Evolutionary conservation across 192 early-diverging fungal species (phyloP).

Genomic region (Gaertneriomyces semiglobifer): DNA sequence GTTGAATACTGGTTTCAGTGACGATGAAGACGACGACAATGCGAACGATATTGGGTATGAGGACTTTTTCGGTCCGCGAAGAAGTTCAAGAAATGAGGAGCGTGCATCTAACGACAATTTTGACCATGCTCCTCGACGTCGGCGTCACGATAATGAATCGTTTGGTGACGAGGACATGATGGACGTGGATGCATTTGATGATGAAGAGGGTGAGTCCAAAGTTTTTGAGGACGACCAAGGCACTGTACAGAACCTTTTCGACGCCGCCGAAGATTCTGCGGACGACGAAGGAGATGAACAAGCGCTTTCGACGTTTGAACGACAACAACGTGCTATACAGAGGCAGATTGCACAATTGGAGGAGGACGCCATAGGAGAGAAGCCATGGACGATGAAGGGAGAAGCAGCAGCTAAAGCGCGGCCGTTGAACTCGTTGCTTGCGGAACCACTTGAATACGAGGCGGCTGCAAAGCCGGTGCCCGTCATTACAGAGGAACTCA

Average conservation of each 20-base stretch:
- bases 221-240: slow-evolving; percentile 25
- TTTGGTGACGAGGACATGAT: neutral
- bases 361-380: slow-evolving; percentile 73
- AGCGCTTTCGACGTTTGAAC: slow-evolving; percentile 72
- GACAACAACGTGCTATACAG: slow-evolving; percentile 64
- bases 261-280: slow-evolving; percentile 56
- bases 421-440: slow-evolving; percentile 89
- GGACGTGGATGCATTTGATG: slow-evolving; percentile 33
- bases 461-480: slow-evolving; percentile 89
- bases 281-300: slow-evolving; percentile 30
- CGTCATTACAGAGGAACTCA: slow-evolving; percentile 87
- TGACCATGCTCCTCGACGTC: slow-evolving; percentile 20
- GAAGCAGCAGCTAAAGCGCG: slow-evolving; percentile 77
- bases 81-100: slow-evolving; percentile 3
- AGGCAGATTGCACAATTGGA: slow-evolving; percentile 81
- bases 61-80: slow-evolving; percentile 79
- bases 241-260: slow-evolving; percentile 19
- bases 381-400: slow-evolving; percentile 88
- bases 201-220: slow-evolving; percentile 38
- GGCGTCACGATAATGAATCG: slow-evolving; percentile 21
- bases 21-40: slow-evolving; percentile 60
- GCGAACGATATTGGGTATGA: slow-evolving; percentile 64
- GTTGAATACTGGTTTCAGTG: slow-evolving; percentile 46
- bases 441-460: slow-evolving; percentile 91
- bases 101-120: neutral